Conservation (phyloP, 176 grass and related monocot genomes). For the Oryza glumipatula region DNA sequence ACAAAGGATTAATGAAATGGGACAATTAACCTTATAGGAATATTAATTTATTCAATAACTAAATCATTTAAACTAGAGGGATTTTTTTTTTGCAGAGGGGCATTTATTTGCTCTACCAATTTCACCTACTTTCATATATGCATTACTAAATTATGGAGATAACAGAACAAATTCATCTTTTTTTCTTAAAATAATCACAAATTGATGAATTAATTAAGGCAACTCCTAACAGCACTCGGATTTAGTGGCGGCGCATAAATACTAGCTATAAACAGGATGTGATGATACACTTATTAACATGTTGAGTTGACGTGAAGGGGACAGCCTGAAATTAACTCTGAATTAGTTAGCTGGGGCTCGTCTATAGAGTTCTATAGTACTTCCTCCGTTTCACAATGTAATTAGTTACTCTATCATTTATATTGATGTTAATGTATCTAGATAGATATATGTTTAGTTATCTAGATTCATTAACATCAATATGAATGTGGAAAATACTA, state of each 20-base stretch:
- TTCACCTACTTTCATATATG: not conserved
- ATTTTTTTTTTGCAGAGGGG: too few species aligned
- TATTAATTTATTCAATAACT: too few species aligned
- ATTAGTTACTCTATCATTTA: too few species aligned
- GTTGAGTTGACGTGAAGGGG: not conserved
- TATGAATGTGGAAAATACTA: too few species aligned
- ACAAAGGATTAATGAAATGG: not conserved
- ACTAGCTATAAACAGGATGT: slow-evolving; percentile 5
- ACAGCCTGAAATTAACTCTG: not conserved
- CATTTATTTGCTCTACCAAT: not conserved
- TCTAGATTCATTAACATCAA: too few species aligned
- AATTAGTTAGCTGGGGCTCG: not conserved
- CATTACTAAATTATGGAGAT: not conserved
- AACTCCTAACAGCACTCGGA: slow-evolving; percentile 18
- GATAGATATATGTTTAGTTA: too few species aligned
- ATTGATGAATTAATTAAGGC: not conserved
- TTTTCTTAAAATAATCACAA: too few species aligned
- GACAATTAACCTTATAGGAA: too few species aligned
- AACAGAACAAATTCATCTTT: not conserved
- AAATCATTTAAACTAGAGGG: too few species aligned
- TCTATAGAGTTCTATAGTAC: too few species aligned
- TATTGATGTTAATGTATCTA: too few species aligned
- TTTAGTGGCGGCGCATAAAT: slow-evolving; percentile 28
- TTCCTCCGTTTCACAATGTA: too few species aligned
- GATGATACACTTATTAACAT: not conserved